These are phyloP conservation scores for Thermothelomyces thermophilus DNA, from an alignment of 2,329 filamentous ascomycete species.

Conservation along the genomic window DNA sequence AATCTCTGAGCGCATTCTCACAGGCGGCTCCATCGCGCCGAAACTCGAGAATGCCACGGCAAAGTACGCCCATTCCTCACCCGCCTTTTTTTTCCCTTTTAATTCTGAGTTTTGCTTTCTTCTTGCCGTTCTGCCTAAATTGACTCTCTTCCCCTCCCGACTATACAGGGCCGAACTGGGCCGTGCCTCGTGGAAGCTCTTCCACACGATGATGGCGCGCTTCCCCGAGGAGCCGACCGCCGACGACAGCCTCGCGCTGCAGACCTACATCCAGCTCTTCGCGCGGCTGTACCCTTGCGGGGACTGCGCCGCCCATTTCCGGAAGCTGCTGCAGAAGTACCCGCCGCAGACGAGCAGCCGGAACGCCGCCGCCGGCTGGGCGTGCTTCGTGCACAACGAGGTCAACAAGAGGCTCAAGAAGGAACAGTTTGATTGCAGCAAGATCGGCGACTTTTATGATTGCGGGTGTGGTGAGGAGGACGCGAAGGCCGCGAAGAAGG, in stretches of 20 bases:
- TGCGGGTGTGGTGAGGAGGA: slow-evolving; percentile 64
- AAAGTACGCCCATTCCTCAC: slow-evolving; percentile 51
- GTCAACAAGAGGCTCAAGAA: slow-evolving; percentile 61
- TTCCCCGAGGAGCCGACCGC: slow-evolving; percentile 59
- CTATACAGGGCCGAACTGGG: slow-evolving; percentile 53
- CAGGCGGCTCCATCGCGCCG: slow-evolving; percentile 67
- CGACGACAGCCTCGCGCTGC: slow-evolving; percentile 56
- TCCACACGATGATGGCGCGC: slow-evolving; percentile 64
- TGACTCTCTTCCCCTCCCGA: not conserved
- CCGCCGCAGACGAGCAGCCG: slow-evolving; percentile 60
- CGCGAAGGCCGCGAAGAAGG: slow-evolving; percentile 37
- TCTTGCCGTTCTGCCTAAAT: slow-evolving; percentile 11
- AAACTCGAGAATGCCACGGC: slow-evolving; percentile 77
- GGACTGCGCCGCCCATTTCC: slow-evolving; percentile 63
- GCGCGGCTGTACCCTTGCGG: slow-evolving; percentile 64
- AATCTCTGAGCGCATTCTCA: slow-evolving; percentile 46
- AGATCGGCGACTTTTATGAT: slow-evolving; percentile 65
- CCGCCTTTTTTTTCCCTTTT: too few species aligned
- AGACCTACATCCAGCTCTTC: slow-evolving; percentile 60
- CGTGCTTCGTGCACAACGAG: slow-evolving; percentile 61
- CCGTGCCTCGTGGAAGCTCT: slow-evolving; percentile 61
- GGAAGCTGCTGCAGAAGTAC: slow-evolving; percentile 52
- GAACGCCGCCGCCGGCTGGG: slow-evolving; percentile 59
- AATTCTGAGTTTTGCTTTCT: too few species aligned
- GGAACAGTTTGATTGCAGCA: slow-evolving; percentile 56